phyloP scores from a whole-genome alignment of 768 basidiomycete species.

The Podaxis sp. region DNA sequence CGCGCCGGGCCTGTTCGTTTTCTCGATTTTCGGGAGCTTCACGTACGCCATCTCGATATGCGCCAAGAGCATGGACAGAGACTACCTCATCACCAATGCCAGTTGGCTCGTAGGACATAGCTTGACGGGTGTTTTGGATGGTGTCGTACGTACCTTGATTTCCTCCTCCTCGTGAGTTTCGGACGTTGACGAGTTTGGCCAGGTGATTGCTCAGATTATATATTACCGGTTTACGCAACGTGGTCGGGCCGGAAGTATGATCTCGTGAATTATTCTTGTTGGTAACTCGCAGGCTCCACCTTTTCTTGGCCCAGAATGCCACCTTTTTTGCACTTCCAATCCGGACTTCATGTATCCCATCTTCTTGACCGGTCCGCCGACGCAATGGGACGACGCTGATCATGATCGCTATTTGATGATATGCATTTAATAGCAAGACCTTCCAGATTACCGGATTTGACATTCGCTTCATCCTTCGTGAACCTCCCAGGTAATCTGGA shows the following conservation, averaged over 20 bases:
- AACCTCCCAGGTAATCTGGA: no score
- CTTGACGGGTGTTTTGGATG: constrained; percentile 1
- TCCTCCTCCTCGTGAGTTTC: not conserved
- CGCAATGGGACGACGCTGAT: no score
- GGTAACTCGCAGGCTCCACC: not conserved
- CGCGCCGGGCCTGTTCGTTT: constrained; percentile 88
- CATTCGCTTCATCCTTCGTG: no score
- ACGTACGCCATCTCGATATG: constrained; percentile 85
- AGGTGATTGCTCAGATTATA: constrained; percentile 13
- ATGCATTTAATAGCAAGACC: no score
- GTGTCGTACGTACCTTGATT: not conserved
- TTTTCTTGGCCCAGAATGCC: not conserved
- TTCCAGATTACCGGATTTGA: no score
- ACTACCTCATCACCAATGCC: constrained; percentile 80
- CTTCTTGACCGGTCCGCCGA: no score
- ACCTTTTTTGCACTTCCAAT: not conserved
- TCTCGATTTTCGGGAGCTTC: constrained; percentile 83
- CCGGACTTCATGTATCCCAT: no score
- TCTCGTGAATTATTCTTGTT: not conserved
- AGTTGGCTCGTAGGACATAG: constrained; percentile 62
- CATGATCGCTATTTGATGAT: no score
- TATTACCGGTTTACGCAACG: constrained; percentile 8
- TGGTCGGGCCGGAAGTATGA: not conserved
- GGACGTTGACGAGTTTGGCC: not conserved
- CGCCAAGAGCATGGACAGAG: constrained; percentile 61